Conservation (phyloP, 306 rosid genomes). For the Parietaria judaica region DNA sequence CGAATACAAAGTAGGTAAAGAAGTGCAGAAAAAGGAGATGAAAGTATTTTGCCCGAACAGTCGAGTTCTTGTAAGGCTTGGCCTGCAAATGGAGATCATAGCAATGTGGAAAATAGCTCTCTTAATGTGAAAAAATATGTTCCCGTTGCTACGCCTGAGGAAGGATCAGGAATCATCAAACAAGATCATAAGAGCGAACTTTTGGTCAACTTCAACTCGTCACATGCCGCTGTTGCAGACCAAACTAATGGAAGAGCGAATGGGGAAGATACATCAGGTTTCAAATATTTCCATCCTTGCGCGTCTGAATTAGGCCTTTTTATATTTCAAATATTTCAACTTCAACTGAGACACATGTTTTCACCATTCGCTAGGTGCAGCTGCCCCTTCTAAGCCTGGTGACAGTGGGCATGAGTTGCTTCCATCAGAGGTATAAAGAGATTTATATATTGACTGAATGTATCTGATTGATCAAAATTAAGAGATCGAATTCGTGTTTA, state of each 20-base stretch:
- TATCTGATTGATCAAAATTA: too few relatives aligned
- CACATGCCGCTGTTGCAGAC: constrained; percentile 48
- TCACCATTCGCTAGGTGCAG: constrained; percentile 41
- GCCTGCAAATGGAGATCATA: constrained; percentile 54
- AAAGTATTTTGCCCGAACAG: constrained; percentile 59
- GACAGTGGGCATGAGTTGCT: constrained; percentile 59
- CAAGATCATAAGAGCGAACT: constrained; percentile 51
- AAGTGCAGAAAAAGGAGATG: constrained; percentile 64
- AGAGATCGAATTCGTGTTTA: too few relatives aligned
- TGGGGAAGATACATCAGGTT: constrained; percentile 66
- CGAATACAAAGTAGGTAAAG: constrained; percentile 48
- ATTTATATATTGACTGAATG: too few relatives aligned
- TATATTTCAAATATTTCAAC: too few relatives aligned
- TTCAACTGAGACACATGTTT: constrained; percentile 31
- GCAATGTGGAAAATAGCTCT: constrained; percentile 54
- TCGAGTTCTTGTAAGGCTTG: constrained; percentile 66
- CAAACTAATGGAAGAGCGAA: constrained; percentile 56
- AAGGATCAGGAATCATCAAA: constrained; percentile 56
- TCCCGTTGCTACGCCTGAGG: constrained; percentile 48
- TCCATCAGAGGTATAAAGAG: constrained; percentile 56
- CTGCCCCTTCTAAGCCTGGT: constrained; percentile 45
- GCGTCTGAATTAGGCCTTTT: background rate
- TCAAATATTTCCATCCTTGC: constrained; percentile 21
- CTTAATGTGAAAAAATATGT: constrained; percentile 43
- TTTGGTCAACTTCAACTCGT: constrained; percentile 47